phyloP scores from a whole-genome alignment of 2,329 filamentous ascomycete species.

The Cercospora canescens region DNA sequence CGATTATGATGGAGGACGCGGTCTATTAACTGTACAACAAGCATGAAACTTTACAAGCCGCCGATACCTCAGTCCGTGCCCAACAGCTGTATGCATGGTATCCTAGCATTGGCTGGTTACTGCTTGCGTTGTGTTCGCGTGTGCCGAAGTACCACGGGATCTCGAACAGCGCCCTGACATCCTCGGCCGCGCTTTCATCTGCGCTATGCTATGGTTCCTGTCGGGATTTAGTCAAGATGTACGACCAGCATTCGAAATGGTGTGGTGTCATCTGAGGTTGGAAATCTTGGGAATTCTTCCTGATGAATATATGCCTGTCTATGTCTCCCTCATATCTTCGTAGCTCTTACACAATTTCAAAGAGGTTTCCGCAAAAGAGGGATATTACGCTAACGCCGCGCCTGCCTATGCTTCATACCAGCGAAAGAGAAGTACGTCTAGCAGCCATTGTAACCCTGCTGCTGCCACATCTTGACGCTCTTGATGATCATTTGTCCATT shows the following conservation, averaged over 20 bases:
- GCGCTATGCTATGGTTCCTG: neutral
- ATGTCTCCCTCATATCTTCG: constrained; percentile 7
- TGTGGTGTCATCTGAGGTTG: neutral
- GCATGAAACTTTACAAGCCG: neutral
- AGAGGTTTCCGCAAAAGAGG: neutral
- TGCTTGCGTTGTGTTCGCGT: neutral
- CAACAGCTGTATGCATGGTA: neutral
- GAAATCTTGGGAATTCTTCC: neutral
- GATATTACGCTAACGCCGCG: constrained; percentile 10
- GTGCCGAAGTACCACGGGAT: neutral
- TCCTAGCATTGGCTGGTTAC: neutral
- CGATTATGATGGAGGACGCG: constrained; percentile 15
- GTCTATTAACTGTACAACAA: neutral
- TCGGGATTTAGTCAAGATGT: neutral
- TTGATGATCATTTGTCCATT: constrained; percentile 42
- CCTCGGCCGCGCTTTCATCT: neutral
- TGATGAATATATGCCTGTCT: neutral
- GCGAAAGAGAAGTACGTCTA: constrained; percentile 16
- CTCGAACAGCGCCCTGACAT: neutral
- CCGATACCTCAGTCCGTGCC: neutral
- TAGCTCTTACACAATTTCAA: constrained; percentile 5
- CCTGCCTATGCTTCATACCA: neutral
- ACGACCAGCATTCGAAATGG: neutral
- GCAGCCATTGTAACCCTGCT: constrained; percentile 50
- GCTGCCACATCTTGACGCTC: constrained; percentile 50